Evolutionary conservation across 2,329 filamentous ascomycete species (phyloP).

Genomic region (Paracoccidioides brasiliensis): DNA sequence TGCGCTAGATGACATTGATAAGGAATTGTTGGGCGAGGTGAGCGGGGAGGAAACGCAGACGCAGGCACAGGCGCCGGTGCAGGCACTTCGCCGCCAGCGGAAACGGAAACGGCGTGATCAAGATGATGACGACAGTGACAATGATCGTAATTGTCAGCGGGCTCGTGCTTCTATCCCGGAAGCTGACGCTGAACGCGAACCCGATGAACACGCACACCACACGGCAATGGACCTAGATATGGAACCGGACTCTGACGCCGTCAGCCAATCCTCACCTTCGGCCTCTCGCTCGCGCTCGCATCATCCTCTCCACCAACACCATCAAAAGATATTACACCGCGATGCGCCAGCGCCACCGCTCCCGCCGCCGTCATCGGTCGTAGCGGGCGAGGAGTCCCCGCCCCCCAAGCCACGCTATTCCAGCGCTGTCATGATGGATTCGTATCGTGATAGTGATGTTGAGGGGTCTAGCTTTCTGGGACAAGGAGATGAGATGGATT

Average conservation of each 20-base stretch:
- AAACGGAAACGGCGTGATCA: background rate
- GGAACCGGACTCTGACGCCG: no score
- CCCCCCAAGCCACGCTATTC: slow-evolving; percentile 12
- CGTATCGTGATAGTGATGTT: background rate
- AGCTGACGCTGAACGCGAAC: background rate
- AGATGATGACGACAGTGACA: background rate
- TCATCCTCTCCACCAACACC: background rate
- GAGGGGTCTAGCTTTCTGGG: slow-evolving; percentile 14
- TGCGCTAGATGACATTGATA: slow-evolving; percentile 25
- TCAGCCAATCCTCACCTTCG: no score
- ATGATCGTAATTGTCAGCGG: background rate
- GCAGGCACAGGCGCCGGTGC: slow-evolving; percentile 10
- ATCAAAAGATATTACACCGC: background rate
- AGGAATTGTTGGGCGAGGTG: slow-evolving; percentile 25
- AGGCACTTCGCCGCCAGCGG: background rate
- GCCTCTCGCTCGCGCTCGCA: no score
- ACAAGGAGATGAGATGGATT: slow-evolving; percentile 17
- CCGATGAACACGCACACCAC: background rate
- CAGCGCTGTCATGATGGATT: slow-evolving; percentile 8
- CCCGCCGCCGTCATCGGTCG: background rate
- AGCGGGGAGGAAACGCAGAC: slow-evolving; percentile 23
- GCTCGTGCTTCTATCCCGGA: background rate
- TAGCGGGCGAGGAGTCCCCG: background rate
- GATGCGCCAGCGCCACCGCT: background rate
- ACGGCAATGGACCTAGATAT: no score